Evolutionary conservation across 345 rosid genomes (phyloP), one percentile per base, ranked within the genome.

Genomic region (Camelina neglecta): DNA sequence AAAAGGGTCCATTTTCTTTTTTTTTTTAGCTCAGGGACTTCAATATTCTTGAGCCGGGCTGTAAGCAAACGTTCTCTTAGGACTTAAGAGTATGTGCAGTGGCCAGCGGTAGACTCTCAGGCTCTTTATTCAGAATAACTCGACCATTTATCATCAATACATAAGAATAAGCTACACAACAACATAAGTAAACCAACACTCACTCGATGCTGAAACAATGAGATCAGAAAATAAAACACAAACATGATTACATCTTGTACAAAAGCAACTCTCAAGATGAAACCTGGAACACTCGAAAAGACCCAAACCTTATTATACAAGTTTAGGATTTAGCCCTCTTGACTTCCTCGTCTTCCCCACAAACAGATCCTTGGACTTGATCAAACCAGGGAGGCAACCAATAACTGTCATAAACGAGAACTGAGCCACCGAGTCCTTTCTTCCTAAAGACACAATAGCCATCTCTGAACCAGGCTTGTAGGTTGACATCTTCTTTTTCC

Each of bases 361-460:
- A 57, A 90, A 90, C 75, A 89, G 44, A 84, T 93, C 93, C 31
- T 71, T 75, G 2, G 98, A 90, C 79, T 93, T 93, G 73, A 93
- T 79, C 66, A 86, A 50, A 29, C 98, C 98, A n/a, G 98, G 96
- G 26, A 93, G 16, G 50, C 84, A 54, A 36, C 98, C 98, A 3
- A 69, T 73, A 31, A 88, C 63, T 26, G 98, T 90, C 4, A 78
- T 72, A 71, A 79, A 85, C 7, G 96, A 89, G 69, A 88, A 88
- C 81, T 87, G 96, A 13, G 96, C 96, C 11, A 93, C 86, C 0
- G 86, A 90, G 0, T 87, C 87, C 73, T 75, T 87, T 80, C 98
- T 86, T 36, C 97, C 97, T 1, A 91, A 83, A 1, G 93, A 93
- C 44, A 90, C 93, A 53, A 89, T 70, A 7, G 89, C 93, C 33